A percentile compares a stretch with the other conserved stretches of the same genome.
phyloP scores from a whole-genome alignment of 2,329 filamentous ascomycete genomes.

The Sporothrix brasiliensis region DNA sequence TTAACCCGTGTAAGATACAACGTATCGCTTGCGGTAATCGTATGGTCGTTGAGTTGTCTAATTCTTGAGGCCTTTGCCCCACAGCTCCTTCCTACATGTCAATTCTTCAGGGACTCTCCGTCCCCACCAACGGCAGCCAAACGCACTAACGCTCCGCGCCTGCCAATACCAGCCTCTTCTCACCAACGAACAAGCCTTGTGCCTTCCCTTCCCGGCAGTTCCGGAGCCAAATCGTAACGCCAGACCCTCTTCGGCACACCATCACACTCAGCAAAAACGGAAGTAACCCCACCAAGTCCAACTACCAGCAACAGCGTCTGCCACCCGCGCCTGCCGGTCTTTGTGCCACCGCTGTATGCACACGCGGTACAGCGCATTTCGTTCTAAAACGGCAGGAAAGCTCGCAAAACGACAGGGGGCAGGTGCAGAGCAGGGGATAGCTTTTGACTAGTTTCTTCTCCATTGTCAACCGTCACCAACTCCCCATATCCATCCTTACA shows the following conservation, averaged over 20 bases:
- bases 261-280: background rate
- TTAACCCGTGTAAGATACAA: no score
- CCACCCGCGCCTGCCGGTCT: slow-evolving; percentile 6
- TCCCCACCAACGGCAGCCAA: background rate
- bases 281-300: background rate
- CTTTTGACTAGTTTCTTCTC: background rate
- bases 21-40: no score
- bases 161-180: slow-evolving; percentile 9
- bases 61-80: background rate
- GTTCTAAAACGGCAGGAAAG: slow-evolving; percentile 10
- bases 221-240: background rate
- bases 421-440: background rate
- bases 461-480: background rate
- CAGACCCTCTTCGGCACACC: background rate
- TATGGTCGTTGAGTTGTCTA: background rate
- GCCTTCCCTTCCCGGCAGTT: slow-evolving; percentile 15
- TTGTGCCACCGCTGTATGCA: background rate
- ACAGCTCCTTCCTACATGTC: background rate
- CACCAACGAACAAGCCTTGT: background rate
- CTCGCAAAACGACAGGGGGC: slow-evolving; percentile 1
- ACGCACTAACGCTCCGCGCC: slow-evolving; percentile 11
- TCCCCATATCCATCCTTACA: slow-evolving; percentile 13
- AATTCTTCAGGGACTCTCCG: background rate
- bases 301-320: background rate
- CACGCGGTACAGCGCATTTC: background rate